Evolutionary conservation across 2,329 filamentous ascomycete species (phyloP), one percentile per base, ranked within the genome.

Genomic region (Pseudogymnoascus sp.): DNA sequence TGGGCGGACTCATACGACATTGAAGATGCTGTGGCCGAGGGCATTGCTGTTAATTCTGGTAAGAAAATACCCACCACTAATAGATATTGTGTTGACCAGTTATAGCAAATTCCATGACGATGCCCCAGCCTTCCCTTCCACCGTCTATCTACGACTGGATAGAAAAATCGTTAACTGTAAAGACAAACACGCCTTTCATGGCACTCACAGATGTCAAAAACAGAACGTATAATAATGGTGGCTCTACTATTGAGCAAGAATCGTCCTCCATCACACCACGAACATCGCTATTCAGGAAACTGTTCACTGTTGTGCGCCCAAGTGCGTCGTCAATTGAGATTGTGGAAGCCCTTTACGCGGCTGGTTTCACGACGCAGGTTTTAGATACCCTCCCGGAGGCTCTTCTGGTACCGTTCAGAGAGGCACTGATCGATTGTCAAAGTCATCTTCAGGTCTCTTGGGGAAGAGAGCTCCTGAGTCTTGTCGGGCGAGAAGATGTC

Each of bases 341-440:
- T 65, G 88, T 95, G 2, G 87, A 94, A 70, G 80, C 87, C 25
- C 87, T 97, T 76, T 81, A 87, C 63, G 78, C 84, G 44, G 87
- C 87, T 64, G 87, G 88, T 0, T 84, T 96, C 55, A 86, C 82
- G 5, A 74, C 76, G 8, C 78, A 82, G 25, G 77, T 92, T 58
- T 81, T 97, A 13, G 90, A 96, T 65, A 92, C 90, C 0, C 78
- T 97, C 1, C 93, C 94, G 1, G 91, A 96, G 73, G 86, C 90
- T 27, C 80, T 97, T n/a, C 82, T 90, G 61, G 84, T 88, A 2
- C 89, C 90, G 0, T 79, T 97, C 12, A 88, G 89, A 71, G 92
- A 97, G 75, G 86, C 88, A 4, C 91, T 97, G 41, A 84, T 87
- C n/a, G 82, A 85, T 65, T 96, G 91, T 66, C 92, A 96, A 72